Evolutionary conservation across 345 rosid genomes (phyloP).

Genomic region (Excoecaria agallocha): DNA sequence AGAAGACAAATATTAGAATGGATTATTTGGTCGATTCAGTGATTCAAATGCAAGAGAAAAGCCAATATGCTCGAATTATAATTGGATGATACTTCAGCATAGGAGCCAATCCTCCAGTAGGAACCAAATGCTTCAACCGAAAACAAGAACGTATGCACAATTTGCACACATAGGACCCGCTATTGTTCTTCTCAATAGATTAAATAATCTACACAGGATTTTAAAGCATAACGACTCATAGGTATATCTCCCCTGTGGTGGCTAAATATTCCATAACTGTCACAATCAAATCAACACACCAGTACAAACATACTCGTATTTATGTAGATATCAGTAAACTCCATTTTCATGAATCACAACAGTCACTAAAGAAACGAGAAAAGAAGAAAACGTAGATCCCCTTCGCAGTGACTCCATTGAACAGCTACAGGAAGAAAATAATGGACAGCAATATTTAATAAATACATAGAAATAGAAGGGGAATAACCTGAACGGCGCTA

Average conservation of each 20-base stretch:
- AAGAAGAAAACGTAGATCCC: slow-evolving; percentile 28
- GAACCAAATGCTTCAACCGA: neutral
- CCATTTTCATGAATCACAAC: neutral
- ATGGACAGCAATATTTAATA: neutral
- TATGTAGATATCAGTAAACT: neutral
- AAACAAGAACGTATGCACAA: neutral
- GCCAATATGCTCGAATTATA: neutral
- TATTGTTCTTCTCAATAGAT: neutral
- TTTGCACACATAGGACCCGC: neutral
- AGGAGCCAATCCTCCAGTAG: neutral
- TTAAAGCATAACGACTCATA: neutral
- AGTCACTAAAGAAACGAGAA: neutral
- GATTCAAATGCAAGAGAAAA: neutral
- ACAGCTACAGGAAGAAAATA: neutral
- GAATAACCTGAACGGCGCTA: slow-evolving; percentile 87
- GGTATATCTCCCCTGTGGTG: neutral
- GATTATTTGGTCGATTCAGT: neutral
- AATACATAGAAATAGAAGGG: neutral
- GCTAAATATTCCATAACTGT: neutral
- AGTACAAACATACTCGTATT: neutral
- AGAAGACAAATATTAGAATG: neutral
- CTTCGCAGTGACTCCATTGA: neutral
- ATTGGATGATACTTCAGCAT: too few relatives aligned
- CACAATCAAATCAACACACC: neutral
- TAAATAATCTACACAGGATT: neutral